Evolutionary conservation across 2,329 filamentous ascomycete genomes (phyloP).

Genomic region (Lachnellula subtilissima): DNA sequence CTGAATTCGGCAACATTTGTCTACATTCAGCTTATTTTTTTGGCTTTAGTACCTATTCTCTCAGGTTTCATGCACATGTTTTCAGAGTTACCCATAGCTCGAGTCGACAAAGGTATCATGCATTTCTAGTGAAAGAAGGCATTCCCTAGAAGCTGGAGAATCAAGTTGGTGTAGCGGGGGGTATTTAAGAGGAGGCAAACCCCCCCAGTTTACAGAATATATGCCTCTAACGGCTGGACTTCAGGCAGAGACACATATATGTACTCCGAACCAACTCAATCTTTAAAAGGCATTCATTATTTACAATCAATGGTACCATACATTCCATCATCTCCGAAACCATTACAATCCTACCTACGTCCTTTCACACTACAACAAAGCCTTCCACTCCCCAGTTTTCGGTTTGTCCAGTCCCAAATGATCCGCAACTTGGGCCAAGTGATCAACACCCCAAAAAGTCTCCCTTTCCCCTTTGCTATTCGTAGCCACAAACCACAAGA

Average conservation of each 20-base stretch:
- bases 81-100: neutral
- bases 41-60: no score
- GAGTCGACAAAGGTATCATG: neutral
- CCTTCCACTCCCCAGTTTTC: constrained; percentile 23
- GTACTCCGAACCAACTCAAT: neutral
- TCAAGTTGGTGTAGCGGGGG: no score
- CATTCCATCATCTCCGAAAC: neutral
- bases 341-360: neutral
- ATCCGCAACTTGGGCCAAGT: constrained; percentile 49
- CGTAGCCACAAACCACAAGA: constrained; percentile 55
- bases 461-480: constrained; percentile 49
- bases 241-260: no score
- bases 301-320: neutral
- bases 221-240: no score
- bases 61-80: neutral
- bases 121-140: neutral
- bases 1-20: no score
- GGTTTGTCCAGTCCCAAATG: constrained; percentile 45
- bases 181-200: no score
- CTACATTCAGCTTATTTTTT: no score
- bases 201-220: no score
- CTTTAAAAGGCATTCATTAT: neutral
- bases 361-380: constrained; percentile 17
- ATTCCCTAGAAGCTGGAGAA: neutral
- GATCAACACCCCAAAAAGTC: constrained; percentile 56